Conservation (phyloP, 768 basidiomycete genomes). For the Trametes punicea region DNA sequence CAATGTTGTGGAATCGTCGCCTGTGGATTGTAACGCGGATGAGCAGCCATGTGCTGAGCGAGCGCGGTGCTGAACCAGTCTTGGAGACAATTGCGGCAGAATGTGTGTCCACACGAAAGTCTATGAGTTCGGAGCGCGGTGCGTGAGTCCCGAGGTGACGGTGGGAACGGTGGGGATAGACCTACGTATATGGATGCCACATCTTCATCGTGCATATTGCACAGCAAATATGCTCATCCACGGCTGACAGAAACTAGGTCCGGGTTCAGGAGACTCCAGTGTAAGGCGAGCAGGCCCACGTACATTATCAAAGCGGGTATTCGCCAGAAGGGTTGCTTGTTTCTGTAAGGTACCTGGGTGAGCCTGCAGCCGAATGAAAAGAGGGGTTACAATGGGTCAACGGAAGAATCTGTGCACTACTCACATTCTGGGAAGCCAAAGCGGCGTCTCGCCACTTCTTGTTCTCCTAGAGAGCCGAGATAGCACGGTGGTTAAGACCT, state of each 20-base stretch:
- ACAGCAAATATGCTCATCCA: slow-evolving; percentile 58
- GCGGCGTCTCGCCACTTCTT: slow-evolving; percentile 3
- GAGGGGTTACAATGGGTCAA: background rate
- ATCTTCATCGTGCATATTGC: slow-evolving; percentile 62
- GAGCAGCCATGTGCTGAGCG: slow-evolving; percentile 42
- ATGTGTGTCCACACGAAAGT: slow-evolving; percentile 68
- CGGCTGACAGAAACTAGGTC: slow-evolving; percentile 8
- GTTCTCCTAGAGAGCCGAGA: slow-evolving; percentile 1
- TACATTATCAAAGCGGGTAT: slow-evolving; percentile 6
- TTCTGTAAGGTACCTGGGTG: background rate
- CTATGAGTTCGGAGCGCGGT: slow-evolving; percentile 33
- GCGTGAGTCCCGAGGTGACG: background rate
- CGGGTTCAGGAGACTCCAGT: background rate
- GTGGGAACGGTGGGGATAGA: slow-evolving; percentile 4
- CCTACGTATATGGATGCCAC: slow-evolving; percentile 68
- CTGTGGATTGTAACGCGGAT: slow-evolving; percentile 42
- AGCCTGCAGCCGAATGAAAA: background rate
- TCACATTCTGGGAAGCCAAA: slow-evolving; percentile 1
- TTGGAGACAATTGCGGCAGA: slow-evolving; percentile 58
- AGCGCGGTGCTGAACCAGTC: slow-evolving; percentile 52
- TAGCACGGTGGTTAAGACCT: background rate
- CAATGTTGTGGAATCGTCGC: slow-evolving; percentile 1
- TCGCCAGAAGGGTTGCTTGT: background rate
- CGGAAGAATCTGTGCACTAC: background rate
- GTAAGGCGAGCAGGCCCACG: background rate